Conservation (phyloP, 202 grass and related monocot species). For the Cymbopogon flexuosus region DNA sequence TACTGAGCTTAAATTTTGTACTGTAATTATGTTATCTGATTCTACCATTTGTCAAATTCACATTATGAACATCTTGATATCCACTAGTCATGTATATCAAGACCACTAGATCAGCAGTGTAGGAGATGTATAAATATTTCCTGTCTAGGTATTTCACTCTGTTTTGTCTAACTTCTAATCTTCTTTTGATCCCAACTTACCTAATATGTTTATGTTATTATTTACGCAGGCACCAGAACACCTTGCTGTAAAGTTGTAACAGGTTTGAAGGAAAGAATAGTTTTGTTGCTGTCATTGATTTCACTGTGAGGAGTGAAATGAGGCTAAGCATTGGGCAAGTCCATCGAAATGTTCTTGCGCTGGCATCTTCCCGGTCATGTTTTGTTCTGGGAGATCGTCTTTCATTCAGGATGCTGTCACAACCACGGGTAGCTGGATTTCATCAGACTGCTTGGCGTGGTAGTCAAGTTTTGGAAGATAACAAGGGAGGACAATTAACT, state of each 20-base stretch:
- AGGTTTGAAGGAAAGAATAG: background rate
- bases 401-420: conserved; percentile 42
- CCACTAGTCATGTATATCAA: background rate
- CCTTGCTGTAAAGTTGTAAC: background rate
- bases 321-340: conserved; percentile 47
- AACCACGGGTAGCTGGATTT: conserved; percentile 39
- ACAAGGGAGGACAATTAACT: conserved; percentile 32
- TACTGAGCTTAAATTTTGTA: background rate
- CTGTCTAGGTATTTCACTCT: background rate
- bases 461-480: conserved; percentile 25
- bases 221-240: conserved; percentile 11
- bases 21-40: background rate
- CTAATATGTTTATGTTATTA: conserved; percentile 1
- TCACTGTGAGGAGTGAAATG: conserved; percentile 30
- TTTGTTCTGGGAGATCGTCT: conserved; percentile 47
- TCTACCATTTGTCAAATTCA: background rate
- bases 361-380: conserved; percentile 61
- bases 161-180: background rate
- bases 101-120: background rate
- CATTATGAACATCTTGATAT: background rate
- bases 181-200: background rate
- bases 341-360: conserved; percentile 58
- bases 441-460: conserved; percentile 39
- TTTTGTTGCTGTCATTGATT: background rate
- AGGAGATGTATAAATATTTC: background rate